Base-by-base conservation (phyloP, 2,329 filamentous ascomycete species). In the Elsinoe necatrix region DNA sequence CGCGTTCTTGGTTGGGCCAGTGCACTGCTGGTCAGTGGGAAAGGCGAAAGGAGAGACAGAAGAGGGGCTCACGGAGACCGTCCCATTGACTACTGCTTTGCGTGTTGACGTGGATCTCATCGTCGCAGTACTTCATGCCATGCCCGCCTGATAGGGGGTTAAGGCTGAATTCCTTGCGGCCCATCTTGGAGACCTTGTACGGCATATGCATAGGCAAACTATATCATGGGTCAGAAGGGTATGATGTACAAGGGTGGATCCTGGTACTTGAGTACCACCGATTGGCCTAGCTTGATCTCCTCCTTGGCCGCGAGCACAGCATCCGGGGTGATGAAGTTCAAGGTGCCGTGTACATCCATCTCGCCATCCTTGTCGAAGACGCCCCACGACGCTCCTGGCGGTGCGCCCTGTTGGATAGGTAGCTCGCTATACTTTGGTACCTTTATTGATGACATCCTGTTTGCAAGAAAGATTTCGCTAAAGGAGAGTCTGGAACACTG, bases 41-140 rank as follows among this genome's bases (percentile, higher is more conserved):
- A 8, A 2, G 23, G n/a, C 61, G 83, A 79, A 0, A 82, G 64
- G 82, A 82, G 68, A 83, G 75, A 2, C 71, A 67, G 5, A 81
- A 80, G 12, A 73, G 72, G 2, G 72, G 65, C 2, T 73, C 73
- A 1, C 73, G 71, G 4, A 77, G 67, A 18, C 71, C 70, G 62
- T 78, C 75, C 74, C 75, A 77, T 57, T 77, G 74, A 29, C 65
- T 70, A 29, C 68, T 69, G 50, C 66, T 68, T 60, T 78, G 75
- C 2, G 75, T 77, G 47, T 57, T 57, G 45, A 59, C 42, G 31
- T 55, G 42, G 41, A 57, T 35, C 35, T 59, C 62, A 60, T 80
- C 73, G 55, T 80, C 77, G 27, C 80, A 77, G 67, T 73, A 76
- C 60, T 58, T 63, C 12, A 51, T 41, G 12, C 55, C 34, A 34